Evolutionary conservation across 192 early-diverging fungal species (phyloP), one percentile per base, ranked within the genome.

Genomic region (Coemansia sp.): DNA sequence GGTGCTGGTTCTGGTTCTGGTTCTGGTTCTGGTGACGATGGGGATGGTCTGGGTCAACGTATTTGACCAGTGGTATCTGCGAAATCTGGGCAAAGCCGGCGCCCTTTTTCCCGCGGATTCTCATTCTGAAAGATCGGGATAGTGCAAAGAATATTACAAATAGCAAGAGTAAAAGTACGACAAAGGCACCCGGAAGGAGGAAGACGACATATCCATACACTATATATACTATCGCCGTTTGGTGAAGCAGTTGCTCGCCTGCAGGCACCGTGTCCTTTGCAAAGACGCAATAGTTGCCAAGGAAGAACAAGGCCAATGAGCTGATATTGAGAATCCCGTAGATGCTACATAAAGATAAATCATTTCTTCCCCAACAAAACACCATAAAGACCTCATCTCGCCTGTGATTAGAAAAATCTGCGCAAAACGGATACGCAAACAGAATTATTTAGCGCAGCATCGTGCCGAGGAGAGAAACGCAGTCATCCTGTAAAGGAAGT

Each of bases 261-360:
- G 50, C 2, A 23, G 65, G 65, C 61, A 84, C 88, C 7, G 50
- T 57, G 10, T 59, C 50, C 47, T 72, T 74, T 23, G 72, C 70
- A 64, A 91, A 91, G 31, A 89, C 59, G 58, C 86, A 84, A 65
- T 86, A 87, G 65, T 91, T 92, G 62, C 87, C 89, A 50, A 84
- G 61, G 44, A 91, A 68, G 59, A 89, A 91, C 81, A 87, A 78
- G 15, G 87, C 69, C n/a, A 84, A 79, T 20, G 82, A 75, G 64
- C 84, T 71, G n/a, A 87, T 36, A 54, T 87, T 84, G 10, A 89
- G 70, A 41, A 84, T 55, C 7, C 82, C 83, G 71, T 87, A 88
- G 28, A 86, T 44, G 27, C 88, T 87, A 82, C 59, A 61, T 47
- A 50, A 67, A 33, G 50, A 27, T 42, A 25, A 17, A 13, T 45